Evolutionary conservation across 768 basidiomycete genomes (phyloP).

Genomic region (Sutorius australiensis): DNA sequence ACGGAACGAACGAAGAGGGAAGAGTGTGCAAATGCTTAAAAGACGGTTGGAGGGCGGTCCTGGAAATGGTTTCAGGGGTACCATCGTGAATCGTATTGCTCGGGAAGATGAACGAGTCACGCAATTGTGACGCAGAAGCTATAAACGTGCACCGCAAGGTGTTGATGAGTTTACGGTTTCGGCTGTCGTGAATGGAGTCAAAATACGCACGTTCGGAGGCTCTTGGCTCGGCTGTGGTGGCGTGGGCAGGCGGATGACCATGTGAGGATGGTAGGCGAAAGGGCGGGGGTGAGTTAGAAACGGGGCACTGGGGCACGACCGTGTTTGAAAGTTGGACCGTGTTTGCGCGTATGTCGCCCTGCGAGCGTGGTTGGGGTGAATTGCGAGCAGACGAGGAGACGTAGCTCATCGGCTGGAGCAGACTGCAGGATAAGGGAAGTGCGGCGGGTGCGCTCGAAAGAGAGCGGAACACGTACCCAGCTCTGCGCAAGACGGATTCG

Average conservation of each 20-base stretch:
- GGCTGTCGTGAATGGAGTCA: conserved; percentile 4
- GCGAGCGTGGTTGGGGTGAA: conserved; percentile 44
- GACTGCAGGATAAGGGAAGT: conserved; percentile 34
- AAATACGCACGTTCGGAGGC: conserved; percentile 25
- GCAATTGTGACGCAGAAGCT: conserved; percentile 23
- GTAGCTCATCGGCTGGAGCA: conserved; percentile 55
- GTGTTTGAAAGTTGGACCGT: conserved; percentile 64
- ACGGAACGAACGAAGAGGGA: conserved; percentile 25
- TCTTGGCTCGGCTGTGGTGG: conserved; percentile 17
- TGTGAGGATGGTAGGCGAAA: background rate
- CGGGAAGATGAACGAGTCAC: conserved; percentile 42
- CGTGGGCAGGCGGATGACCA: conserved; percentile 7
- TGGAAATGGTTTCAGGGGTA: conserved; percentile 22
- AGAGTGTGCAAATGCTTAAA: conserved; percentile 15
- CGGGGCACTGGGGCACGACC: conserved; percentile 24
- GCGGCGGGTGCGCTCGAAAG: background rate
- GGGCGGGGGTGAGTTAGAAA: background rate
- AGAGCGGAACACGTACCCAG: conserved; percentile 43
- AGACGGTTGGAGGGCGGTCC: conserved; percentile 6
- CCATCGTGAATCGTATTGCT: conserved; percentile 21
- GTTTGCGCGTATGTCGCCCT: conserved; percentile 58
- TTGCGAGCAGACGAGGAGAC: conserved; percentile 24
- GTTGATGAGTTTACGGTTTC: conserved; percentile 7
- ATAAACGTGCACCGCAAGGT: conserved; percentile 20
- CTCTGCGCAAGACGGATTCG: conserved; percentile 46